Evolutionary conservation across 805 yeast genomes (phyloP), one percentile per base, ranked within the genome.

Genomic region (Myxozyma monticola): DNA sequence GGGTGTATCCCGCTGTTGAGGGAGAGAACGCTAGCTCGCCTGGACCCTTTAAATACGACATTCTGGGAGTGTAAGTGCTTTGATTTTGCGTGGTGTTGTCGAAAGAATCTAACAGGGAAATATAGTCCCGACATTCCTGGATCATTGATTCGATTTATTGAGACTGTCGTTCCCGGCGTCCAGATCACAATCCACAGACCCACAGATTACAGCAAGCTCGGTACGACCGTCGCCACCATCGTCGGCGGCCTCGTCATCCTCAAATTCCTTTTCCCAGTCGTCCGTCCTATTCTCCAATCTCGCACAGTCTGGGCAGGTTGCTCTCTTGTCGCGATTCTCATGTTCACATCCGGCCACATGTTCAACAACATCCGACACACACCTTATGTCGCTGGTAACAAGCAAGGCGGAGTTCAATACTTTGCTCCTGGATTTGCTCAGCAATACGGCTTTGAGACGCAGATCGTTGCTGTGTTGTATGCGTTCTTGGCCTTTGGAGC

Each of bases 341-440:
- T 89, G 60, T 86, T 90, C 74, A 81, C 79, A 41, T 75, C 91
- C 6, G 99, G 99, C 15, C 85, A 89, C 70, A 93, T 93, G 99
- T 93, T 81, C 77, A 90, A 88, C 67, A 78, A 79, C 59, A 93
- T 93, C 56, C 80, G 97, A 68, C 77, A 78, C 33, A 76, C 83
- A 5, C 89, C 76, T 26, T 71, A 75, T 55, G 72, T 77, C 31
- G 78, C 78, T 28, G 66, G 68, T 37, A 66, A 68, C 37, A 66
- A 65, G 31, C 60, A 66, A 37, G 79, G 79, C 41, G 65, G 64
- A 22, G 66, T 72, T 22, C 76, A 69, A 39, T 86, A 83, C 64
- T 73, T 83, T 36, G 76, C 76, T 57, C 72, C 74, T 3, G 88
- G 88, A 30, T 89, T 85, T 62, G 86, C 84, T 63, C 72, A 71